phyloP scores from a whole-genome alignment of 768 basidiomycete genomes.

The Kwoniella sp. region DNA sequence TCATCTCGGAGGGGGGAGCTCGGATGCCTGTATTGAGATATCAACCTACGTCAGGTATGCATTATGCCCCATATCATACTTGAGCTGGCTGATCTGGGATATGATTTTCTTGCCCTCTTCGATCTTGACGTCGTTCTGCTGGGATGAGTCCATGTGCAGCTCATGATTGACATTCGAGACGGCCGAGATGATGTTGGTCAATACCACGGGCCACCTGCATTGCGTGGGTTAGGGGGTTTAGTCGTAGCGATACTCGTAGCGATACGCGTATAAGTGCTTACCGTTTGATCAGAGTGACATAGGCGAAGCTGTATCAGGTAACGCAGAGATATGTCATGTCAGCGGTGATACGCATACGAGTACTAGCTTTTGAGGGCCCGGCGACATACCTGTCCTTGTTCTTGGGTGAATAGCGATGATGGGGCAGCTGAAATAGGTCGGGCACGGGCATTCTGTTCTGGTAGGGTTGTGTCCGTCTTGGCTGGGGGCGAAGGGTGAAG shows the following conservation, averaged over 20 bases:
- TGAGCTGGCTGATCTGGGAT: slow-evolving; percentile 70
- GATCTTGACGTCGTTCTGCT: slow-evolving; percentile 57
- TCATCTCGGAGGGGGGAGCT: no score
- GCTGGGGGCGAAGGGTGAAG: no score
- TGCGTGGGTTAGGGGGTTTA: no score
- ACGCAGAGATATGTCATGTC: slow-evolving; percentile 11
- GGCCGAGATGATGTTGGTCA: slow-evolving; percentile 76
- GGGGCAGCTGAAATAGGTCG: slow-evolving; percentile 40
- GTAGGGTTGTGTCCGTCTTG: no score
- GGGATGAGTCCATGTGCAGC: slow-evolving; percentile 39
- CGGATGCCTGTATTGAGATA: no score
- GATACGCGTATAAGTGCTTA: no score
- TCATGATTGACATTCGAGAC: slow-evolving; percentile 68
- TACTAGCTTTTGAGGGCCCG: no score
- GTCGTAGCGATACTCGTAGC: no score
- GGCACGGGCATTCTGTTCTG: slow-evolving; percentile 6
- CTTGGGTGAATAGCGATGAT: slow-evolving; percentile 48
- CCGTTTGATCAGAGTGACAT: slow-evolving; percentile 47
- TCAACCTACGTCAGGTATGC: slow-evolving; percentile 67
- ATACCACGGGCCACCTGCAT: slow-evolving; percentile 75
- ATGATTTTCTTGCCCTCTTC: slow-evolving; percentile 80
- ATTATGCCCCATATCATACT: slow-evolving; percentile 85
- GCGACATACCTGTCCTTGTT: slow-evolving; percentile 50
- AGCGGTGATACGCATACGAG: no score
- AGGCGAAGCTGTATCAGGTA: slow-evolving; percentile 25